Evolutionary conservation across 1,139 yeast genomes (phyloP), one percentile per base, ranked within the genome.

Genomic region (Saccharomyces hybrid): DNA sequence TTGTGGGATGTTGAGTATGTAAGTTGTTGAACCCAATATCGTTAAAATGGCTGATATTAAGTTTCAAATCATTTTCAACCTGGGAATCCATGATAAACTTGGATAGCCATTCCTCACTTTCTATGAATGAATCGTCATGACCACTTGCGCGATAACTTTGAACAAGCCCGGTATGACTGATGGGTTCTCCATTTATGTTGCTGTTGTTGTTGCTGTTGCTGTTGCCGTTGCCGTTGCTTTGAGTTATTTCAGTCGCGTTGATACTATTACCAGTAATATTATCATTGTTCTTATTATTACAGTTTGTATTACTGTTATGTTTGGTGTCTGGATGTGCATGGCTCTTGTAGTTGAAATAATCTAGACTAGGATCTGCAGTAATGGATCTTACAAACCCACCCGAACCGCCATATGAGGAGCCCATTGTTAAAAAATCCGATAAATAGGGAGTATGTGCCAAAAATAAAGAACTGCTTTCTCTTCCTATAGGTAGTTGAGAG

Each of bases 21-120:
- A 60, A 51, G 51, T 60, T 61, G 13, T 60, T 56, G 47, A 61
- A 62, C 0, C 90, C 90, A 46, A 85, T 80, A 52, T 82, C 81
- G 55, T 83, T 80, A 54, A 84, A 77, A 52, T 66, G 64, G 44
- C 65, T 63, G 46, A 65, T 51, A 54, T 64, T 63, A 11, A 68
- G 60, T 31, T 75, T 67, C 64, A 71, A 60, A 63, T 77, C 71
- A 56, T 77, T 72, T 61, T 81, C 84, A 65, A 81, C 76, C 41
- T 93, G 83, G 23, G 86, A 77, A 55, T 76, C 79, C 26, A 47
- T 52, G 51, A 84, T 80, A 57, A 84, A 82, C 70, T 83, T 85
- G 57, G 81, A 76, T 52, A 88, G 64, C 95, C 95, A 81, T 66
- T 85, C 83, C 58, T 80, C 77, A 55, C 74, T 46, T 23, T 46